Conservation (phyloP, 495 filamentous ascomycete species). For the Penicillium parvum region DNA sequence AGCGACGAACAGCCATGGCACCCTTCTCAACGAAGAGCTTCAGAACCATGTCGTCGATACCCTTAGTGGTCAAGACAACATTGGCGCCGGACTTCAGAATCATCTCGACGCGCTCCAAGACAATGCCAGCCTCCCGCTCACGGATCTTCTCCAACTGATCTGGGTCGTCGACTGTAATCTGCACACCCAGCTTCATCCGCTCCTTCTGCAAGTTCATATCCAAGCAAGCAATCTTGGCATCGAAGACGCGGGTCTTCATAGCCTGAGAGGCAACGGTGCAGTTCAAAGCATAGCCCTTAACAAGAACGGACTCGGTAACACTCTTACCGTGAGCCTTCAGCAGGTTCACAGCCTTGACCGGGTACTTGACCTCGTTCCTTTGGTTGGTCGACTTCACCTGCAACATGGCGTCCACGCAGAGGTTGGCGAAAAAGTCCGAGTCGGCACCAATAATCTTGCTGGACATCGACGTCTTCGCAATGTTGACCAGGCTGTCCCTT, state of each 20-base stretch:
- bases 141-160: conserved; percentile 96
- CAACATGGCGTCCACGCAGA: conserved; percentile 95
- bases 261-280: conserved; percentile 98
- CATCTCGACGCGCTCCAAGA: conserved; percentile 92
- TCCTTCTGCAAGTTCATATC: conserved; percentile 99
- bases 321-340: conserved; percentile 98
- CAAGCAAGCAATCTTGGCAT: conserved; percentile 94
- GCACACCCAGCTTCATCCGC: conserved; percentile 97
- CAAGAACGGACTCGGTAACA: conserved; percentile 78
- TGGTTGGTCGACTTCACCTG: conserved; percentile 91
- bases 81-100: conserved; percentile 97
- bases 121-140: conserved; percentile 84
- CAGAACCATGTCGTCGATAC: conserved; percentile 92
- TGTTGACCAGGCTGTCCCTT: conserved; percentile 83
- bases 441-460: conserved; percentile 97
- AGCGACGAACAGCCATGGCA: conserved; percentile 92
- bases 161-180: conserved; percentile 97
- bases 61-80: conserved; percentile 94
- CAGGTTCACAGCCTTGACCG: conserved; percentile 97
- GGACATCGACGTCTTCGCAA: conserved; percentile 98
- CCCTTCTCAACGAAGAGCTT: conserved; percentile 94
- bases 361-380: conserved; percentile 88
- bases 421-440: conserved; percentile 93
- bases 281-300: conserved; percentile 97
- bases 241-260: conserved; percentile 88